Base-by-base conservation (phyloP, 1,284 basidiomycete species). In the Ganoderma lucidum region DNA sequence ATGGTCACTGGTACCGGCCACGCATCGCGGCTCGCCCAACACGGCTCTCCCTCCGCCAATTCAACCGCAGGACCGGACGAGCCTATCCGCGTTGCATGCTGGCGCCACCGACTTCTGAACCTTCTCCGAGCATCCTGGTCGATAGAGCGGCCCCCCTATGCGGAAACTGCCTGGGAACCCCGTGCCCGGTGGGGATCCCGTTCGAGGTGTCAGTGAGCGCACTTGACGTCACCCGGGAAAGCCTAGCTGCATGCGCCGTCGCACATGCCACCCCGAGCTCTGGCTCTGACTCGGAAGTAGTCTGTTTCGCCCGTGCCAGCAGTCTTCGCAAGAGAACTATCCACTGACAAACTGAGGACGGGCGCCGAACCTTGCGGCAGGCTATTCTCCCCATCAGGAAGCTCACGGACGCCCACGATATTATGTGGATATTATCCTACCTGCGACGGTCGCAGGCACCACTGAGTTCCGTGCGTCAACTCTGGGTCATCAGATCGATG, bases 191-290 rank as follows among this genome's bases (percentile, higher is more conserved):
- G 30, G 35, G 35, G 53, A 56, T 56, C 53, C 30, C 35, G 15
- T 48, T n/a, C 35, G 8, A 35, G 35, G 35, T 35, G 45, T 41
- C 39, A 41, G 39, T 12, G 28, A 15, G 53, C 53, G 53, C 15
- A 56, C 30, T 56, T 56, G 53, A 56, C 53, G 53, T 56, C 53
- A 35, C 53, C 53, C 32, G 53, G 30, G 53, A 56, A 56, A 12
- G 30, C 53, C 30, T 35, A 15, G 6, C 15, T 56, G 23, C 53
- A 14, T 56, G 53, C 30, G 53, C 53, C 14, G 53, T 55, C 14
- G 53, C 30, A 32, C 53, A 55, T 55, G 53, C 30, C 12, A 10
- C 28, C 23, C 23, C 1, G 23, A 23, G 23, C 23, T 23, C 23
- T 23, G 23, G 23, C 28, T 30, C 12, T 32, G 48, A n/a, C 48